A percentile compares a stretch with the other conserved stretches of the same genome.
These are phyloP conservation scores for Sphaerobolus stellatus DNA, from an alignment of 1,284 basidiomycete genomes.

Conservation along the genomic window DNA sequence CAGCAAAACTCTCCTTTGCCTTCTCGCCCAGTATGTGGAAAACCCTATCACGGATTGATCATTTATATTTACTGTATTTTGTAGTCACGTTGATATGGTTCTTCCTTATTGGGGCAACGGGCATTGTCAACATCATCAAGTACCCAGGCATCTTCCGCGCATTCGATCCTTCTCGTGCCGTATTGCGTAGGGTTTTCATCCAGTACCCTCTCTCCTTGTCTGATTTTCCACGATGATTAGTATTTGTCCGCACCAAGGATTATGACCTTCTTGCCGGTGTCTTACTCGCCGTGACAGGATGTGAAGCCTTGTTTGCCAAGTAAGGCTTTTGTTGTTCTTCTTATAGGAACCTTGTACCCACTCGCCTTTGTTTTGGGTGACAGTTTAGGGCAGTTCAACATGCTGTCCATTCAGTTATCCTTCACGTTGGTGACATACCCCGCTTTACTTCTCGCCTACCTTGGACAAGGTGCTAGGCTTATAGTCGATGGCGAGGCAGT, in stretches of 20 bases:
- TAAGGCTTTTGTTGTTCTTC: constrained; percentile 24
- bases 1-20: constrained; percentile 45
- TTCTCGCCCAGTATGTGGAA: constrained; percentile 52
- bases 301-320: constrained; percentile 70
- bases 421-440: constrained; percentile 59
- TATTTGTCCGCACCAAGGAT: constrained; percentile 62
- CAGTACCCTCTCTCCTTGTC: background rate
- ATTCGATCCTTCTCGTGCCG: constrained; percentile 63
- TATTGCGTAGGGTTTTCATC: constrained; percentile 46
- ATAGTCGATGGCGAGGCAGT: constrained; percentile 50
- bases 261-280: constrained; percentile 65
- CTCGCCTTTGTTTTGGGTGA: background rate
- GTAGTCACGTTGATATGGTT: constrained; percentile 62
- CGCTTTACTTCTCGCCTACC: constrained; percentile 60
- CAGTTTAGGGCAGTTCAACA: constrained; percentile 69
- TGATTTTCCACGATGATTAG: constrained; percentile 27
- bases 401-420: constrained; percentile 51
- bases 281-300: constrained; percentile 62
- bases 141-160: constrained; percentile 64
- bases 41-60: background rate
- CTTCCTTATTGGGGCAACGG: constrained; percentile 47
- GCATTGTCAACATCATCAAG: constrained; percentile 56
- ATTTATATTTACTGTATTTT: background rate
- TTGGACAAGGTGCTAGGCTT: constrained; percentile 66
- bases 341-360: background rate